Base-by-base conservation (phyloP, 2,329 filamentous ascomycete species). In the Chalara sp. region DNA sequence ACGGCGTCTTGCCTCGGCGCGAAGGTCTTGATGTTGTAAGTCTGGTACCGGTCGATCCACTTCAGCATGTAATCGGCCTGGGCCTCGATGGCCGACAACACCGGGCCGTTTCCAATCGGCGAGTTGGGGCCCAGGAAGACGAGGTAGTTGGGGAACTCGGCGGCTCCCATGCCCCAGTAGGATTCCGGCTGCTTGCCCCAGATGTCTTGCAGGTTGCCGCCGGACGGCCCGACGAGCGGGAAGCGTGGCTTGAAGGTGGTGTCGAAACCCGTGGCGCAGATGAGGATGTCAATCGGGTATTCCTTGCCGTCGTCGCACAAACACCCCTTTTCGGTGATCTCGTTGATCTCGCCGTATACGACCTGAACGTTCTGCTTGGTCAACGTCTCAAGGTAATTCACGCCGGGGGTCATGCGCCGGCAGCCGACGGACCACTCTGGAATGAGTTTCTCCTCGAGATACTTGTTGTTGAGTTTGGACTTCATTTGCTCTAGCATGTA, bases 61-160 rank as follows among this genome's bases (percentile, higher is more conserved):
- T 74, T 72, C 56, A 72, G 68, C 55, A 76, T 70, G 63, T 75
- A 78, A 55, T 78, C 74, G 4, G 70, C 71, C 52, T 75, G 68
- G 47, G 68, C 66, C 55, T 76, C 72, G 47, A 76, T 71, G 4
- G 69, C 70, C 2, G 64, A 68, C 4, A 75, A 62, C 0, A 73
- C 67, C 0, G 67, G 65, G 1, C 69, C 69, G 51, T 72, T 70
- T 7, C 68, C 67, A 46, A 72, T 69, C 4, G 70, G 69, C 46
- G 64, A 68, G 54, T 71, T 70, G 7, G 69, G 69, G 0, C 70
- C 70, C 1, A 70, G 61, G 61, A 71, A 70, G 13, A 50, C 37
- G 12, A 47, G 11, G 33, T 47, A 47, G 33, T 47, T 47, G 5
- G 45, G 45, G 28, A 47, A 47, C n/a, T 39, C 32, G 31, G 45